A percentile compares a stretch with the other conserved stretches of the same genome.
phyloP scores from a whole-genome alignment of 768 basidiomycete genomes.

The Mycena sanguinolenta region DNA sequence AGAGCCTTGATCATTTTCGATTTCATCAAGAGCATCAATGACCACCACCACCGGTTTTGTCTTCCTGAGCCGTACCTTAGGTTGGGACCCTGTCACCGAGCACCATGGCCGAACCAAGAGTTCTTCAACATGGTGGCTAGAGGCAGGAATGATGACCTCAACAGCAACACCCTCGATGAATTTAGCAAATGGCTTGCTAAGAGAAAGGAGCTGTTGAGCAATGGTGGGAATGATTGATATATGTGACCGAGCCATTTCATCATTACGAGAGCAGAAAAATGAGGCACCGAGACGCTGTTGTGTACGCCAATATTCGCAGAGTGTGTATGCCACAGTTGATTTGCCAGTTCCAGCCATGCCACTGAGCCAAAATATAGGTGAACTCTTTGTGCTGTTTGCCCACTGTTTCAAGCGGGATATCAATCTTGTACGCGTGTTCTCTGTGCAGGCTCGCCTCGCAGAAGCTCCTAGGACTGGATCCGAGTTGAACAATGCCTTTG shows the following conservation, averaged over 20 bases:
- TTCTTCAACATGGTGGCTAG: neutral
- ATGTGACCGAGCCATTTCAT: neutral
- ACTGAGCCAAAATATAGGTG: neutral
- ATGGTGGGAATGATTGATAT: conserved; percentile 4
- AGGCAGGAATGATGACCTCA: neutral
- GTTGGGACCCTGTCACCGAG: neutral
- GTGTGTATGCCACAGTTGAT: neutral
- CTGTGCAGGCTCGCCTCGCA: conserved; percentile 3
- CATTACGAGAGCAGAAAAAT: conserved; percentile 14
- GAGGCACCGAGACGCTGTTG: neutral
- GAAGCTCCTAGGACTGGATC: no score
- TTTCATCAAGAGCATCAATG: conserved; percentile 1
- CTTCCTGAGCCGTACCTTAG: neutral
- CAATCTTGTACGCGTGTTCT: no score
- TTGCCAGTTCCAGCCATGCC: neutral
- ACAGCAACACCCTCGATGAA: neutral
- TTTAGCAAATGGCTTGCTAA: no score
- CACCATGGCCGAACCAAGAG: neutral
- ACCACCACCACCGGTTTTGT: neutral
- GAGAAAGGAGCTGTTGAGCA: conserved; percentile 2
- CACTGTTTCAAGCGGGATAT: neutral
- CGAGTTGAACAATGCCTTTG: no score
- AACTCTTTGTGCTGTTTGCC: neutral
- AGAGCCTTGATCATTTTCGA: neutral
- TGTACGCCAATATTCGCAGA: neutral